phyloP scores from a whole-genome alignment of 164 flowering plant genomes.

The Taxillus chinensis region DNA sequence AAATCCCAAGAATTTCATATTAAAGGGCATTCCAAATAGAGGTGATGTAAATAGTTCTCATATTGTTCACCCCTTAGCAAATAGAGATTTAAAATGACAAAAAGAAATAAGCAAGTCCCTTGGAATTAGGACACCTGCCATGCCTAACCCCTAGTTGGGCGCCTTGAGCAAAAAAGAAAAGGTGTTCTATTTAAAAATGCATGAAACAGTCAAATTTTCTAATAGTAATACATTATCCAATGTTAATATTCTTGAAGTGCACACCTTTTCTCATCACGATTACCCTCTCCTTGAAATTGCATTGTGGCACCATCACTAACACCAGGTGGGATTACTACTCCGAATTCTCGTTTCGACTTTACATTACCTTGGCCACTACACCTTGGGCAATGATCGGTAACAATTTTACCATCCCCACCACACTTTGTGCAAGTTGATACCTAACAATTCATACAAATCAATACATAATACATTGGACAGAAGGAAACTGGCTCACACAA shows the following conservation, averaged over 20 bases:
- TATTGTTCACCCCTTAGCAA: no score
- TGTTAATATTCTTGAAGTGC: neutral
- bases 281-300: slow-evolving; percentile 82
- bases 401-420: slow-evolving; percentile 64
- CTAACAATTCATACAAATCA: slow-evolving; percentile 23
- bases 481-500: neutral
- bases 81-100: no score
- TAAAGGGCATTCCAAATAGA: no score
- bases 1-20: neutral
- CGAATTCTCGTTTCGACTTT: slow-evolving; percentile 34
- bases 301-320: slow-evolving; percentile 65
- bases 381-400: slow-evolving; percentile 55
- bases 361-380: slow-evolving; percentile 66
- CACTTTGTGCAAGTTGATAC: slow-evolving; percentile 77
- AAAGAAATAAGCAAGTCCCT: no score
- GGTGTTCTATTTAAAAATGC: no score
- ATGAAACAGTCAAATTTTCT: no score
- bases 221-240: no score
- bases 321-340: slow-evolving; percentile 74
- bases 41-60: no score
- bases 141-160: no score
- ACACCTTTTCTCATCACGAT: slow-evolving; percentile 62
- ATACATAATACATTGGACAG: slow-evolving; percentile 5
- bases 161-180: no score
- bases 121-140: no score